These are phyloP conservation scores for Volvox reticuliferus DNA, from an alignment of 139 green algal species.

Conservation along the genomic window DNA sequence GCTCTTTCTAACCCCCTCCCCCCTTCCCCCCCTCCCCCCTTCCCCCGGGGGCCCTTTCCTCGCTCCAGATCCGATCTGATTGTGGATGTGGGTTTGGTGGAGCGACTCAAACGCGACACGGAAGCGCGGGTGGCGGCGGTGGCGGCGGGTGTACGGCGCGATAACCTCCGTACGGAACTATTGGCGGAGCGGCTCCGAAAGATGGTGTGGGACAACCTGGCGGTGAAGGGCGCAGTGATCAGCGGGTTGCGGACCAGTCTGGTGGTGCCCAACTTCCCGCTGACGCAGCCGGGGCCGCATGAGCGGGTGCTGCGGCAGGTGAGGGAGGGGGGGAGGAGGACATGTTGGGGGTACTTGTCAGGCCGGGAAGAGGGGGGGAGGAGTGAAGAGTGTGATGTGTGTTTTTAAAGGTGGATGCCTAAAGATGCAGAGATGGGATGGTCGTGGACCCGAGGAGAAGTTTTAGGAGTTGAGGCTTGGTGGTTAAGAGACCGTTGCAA, in stretches of 20 bases:
- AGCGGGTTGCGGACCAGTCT: constrained; percentile 5
- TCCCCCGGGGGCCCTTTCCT: neutral
- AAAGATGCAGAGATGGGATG: too few species aligned
- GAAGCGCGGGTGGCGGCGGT: constrained; percentile 47
- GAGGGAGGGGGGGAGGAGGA: neutral
- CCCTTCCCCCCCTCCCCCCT: too few species aligned
- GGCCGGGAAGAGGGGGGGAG: neutral
- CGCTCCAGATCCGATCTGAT: constrained; percentile 52
- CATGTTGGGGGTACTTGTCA: neutral
- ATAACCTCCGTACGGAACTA: constrained; percentile 49
- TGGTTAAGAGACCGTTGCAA: neutral
- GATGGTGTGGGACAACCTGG: constrained; percentile 52
- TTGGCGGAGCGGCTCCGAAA: constrained; percentile 43
- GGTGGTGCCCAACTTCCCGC: constrained; percentile 56
- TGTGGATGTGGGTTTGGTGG: constrained; percentile 53
- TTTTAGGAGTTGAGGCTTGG: too few species aligned
- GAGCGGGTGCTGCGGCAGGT: constrained; percentile 39
- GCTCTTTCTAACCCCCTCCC: neutral
- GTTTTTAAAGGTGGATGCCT: neutral
- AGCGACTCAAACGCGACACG: constrained; percentile 48
- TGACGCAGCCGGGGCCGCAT: constrained; percentile 33
- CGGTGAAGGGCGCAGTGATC: constrained; percentile 35
- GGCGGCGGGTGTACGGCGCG: neutral
- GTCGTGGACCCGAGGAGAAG: too few species aligned
- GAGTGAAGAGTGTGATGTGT: neutral